phyloP scores from a whole-genome alignment of 306 rosid genomes.

The Begonia peltatifolia region DNA sequence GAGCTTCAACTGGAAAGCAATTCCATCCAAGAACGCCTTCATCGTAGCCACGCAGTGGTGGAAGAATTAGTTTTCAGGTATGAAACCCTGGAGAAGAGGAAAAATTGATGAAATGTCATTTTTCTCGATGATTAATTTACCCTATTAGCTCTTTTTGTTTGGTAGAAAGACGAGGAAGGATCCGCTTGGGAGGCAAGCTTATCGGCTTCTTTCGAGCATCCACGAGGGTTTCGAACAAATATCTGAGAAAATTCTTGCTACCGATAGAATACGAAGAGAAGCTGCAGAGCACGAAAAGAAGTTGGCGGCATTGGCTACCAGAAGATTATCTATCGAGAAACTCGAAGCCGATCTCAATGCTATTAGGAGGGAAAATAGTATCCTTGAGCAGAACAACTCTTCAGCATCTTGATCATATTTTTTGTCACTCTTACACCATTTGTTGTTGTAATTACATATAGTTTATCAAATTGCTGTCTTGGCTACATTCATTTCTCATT shows the following conservation, averaged over 20 bases:
- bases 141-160: no score
- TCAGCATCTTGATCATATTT: no score
- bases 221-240: constrained; percentile 67
- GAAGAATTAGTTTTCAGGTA: constrained; percentile 86
- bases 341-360: constrained; percentile 45
- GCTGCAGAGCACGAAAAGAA: constrained; percentile 64
- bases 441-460: no score
- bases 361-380: constrained; percentile 37
- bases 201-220: constrained; percentile 65
- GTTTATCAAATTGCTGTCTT: no score
- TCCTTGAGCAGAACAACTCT: constrained; percentile 14
- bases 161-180: constrained; percentile 88
- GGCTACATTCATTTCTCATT: no score
- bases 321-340: constrained; percentile 33
- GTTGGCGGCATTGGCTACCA: constrained; percentile 36
- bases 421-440: no score
- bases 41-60: constrained; percentile 61
- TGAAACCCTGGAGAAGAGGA: constrained; percentile 1
- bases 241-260: constrained; percentile 52
- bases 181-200: constrained; percentile 46
- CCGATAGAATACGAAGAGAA: constrained; percentile 65
- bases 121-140: no score
- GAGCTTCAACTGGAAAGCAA: constrained; percentile 85
- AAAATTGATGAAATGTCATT: background rate
- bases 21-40: constrained; percentile 73